Base-by-base conservation (phyloP, 2,329 filamentous ascomycete species). In the Claviceps quebecensis region DNA sequence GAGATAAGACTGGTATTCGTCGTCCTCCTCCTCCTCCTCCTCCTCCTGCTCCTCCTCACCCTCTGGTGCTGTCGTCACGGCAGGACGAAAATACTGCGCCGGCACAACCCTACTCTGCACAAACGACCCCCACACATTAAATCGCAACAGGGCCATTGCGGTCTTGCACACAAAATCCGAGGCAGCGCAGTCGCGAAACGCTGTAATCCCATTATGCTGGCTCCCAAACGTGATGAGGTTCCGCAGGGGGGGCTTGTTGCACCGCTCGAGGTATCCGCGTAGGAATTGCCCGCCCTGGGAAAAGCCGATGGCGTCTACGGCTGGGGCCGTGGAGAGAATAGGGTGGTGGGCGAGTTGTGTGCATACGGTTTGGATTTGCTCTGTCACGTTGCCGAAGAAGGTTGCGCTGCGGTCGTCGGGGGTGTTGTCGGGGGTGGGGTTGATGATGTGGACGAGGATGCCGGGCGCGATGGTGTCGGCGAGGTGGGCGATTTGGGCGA, bases 241-340 rank as follows among this genome's bases (percentile, higher is more conserved):
- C 57, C 81, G 78, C 13, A 95, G 78, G 4, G 80, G 82, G 0
- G 88, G 83, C 37, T 60, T 62, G 65, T 89, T 93, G 74, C 93
- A 98, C 44, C 87, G 79, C 74, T 98, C 83, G 56, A 95, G 74
- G 65, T 95, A 90, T 23, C 78, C 93, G 53, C 93, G 83, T n/a
- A 98, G 77, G 71, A 98, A 96, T 66, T 95, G 87, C 1, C 93
- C 93, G 56, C 93, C 93, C 68, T 98, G 93, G 14, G 86, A 93
- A 73, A 98, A 96, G 29, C 93, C 93, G 38, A 98, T 71, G 37
- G 90, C 91, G 68, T 97, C 93, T 63, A 96, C 76, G 56, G 84
- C 87, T 0, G 86, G 86, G 0, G 87, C 86, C 6, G 84, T 86
- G 52, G 84, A 84, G 16, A 96, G 78, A 65, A 95, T 86, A 1